Conservation (phyloP, 306 rosid species). For the Mimosa bimucronata region DNA sequence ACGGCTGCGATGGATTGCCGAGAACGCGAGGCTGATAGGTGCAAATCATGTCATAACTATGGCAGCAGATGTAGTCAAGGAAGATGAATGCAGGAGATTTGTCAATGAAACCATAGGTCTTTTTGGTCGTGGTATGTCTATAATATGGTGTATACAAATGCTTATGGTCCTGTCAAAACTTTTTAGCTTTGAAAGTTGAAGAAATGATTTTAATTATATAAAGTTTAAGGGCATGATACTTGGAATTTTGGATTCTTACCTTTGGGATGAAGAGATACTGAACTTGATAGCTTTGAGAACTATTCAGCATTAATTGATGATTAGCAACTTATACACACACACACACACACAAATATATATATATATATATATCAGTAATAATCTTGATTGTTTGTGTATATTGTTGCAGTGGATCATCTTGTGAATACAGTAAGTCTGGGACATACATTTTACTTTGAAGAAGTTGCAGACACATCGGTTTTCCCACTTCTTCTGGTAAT, state of each 20-base stretch:
- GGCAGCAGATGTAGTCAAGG: constrained; percentile 93
- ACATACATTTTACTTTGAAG: constrained; percentile 87
- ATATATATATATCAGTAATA: not conserved
- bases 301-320: not conserved
- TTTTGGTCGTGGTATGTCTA: constrained; percentile 66
- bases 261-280: not conserved
- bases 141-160: not conserved
- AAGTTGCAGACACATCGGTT: constrained; percentile 74
- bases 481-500: constrained; percentile 81
- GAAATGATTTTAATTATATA: not conserved
- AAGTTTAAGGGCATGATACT: not conserved
- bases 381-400: not conserved
- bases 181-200: not conserved
- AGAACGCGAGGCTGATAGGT: constrained; percentile 71
- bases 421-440: constrained; percentile 89
- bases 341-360: no score
- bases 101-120: constrained; percentile 55
- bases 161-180: not conserved
- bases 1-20: constrained; percentile 63
- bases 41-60: constrained; percentile 68
- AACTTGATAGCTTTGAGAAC: not conserved
- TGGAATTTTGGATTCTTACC: not conserved
- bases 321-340: not conserved
- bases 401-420: constrained; percentile 78
- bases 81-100: constrained; percentile 83